Percentiles rank a stretch among this genome's conserved stretches.
These are phyloP conservation scores for Aspergillus neoniger DNA, from an alignment of 2,329 filamentous ascomycete species.

Conservation along the genomic window DNA sequence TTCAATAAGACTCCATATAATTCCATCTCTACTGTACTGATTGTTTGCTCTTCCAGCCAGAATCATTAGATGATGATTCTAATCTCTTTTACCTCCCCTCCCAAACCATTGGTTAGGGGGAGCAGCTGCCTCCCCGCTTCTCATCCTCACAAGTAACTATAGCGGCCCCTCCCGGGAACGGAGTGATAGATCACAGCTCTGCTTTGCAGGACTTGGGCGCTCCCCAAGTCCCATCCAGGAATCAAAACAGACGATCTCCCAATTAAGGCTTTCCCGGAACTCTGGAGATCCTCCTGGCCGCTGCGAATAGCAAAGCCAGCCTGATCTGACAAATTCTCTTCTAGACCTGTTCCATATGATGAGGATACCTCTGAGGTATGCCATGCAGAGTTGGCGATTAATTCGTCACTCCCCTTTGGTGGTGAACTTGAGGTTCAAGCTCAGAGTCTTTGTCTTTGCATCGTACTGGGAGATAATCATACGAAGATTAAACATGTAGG, in stretches of 20 bases:
- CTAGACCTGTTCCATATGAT: constrained; percentile 22
- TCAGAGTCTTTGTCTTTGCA: background rate
- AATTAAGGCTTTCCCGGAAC: constrained; percentile 17
- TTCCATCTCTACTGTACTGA: background rate
- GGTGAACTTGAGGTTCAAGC: background rate
- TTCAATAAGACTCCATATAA: background rate
- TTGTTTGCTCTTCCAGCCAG: background rate
- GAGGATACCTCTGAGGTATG: constrained; percentile 4
- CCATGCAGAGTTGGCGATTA: background rate
- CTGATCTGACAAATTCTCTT: constrained; percentile 22
- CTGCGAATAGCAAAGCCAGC: constrained; percentile 14
- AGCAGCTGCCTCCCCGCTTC: background rate
- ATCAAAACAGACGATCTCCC: constrained; percentile 13
- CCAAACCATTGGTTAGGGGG: background rate
- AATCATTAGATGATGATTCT: too few relatives aligned
- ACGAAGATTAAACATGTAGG: background rate
- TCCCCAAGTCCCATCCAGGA: constrained; percentile 12
- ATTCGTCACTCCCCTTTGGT: background rate
- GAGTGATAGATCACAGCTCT: constrained; percentile 24
- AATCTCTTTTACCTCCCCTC: too few relatives aligned
- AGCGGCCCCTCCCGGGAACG: background rate
- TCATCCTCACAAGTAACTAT: background rate
- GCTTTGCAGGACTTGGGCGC: constrained; percentile 11
- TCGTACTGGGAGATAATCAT: background rate
- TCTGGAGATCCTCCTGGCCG: constrained; percentile 22